Conservation (phyloP, 768 basidiomycete species). For the Leccinum sublutescens region DNA sequence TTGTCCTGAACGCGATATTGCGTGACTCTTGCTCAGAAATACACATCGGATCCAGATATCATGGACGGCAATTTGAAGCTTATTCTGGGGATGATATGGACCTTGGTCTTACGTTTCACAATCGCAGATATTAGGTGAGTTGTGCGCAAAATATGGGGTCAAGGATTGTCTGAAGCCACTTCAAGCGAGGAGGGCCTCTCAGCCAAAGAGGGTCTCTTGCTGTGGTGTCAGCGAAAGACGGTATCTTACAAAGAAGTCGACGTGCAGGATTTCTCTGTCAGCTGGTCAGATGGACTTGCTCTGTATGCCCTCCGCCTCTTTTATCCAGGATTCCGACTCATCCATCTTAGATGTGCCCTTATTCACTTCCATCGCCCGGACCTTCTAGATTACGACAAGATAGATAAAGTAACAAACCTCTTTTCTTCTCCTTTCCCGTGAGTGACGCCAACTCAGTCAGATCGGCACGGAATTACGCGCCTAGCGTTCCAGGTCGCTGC, state of each 20-base stretch:
- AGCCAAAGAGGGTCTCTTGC: conserved; percentile 92
- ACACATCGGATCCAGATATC: conserved; percentile 61
- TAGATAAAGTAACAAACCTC: conserved; percentile 66
- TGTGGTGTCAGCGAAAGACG: conserved; percentile 99
- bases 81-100: conserved; percentile 99
- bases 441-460: conserved; percentile 44
- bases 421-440: not conserved
- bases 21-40: conserved; percentile 3
- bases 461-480: conserved; percentile 79
- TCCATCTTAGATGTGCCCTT: conserved; percentile 77
- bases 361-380: conserved; percentile 98
- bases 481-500: conserved; percentile 89
- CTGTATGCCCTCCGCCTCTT: conserved; percentile 53
- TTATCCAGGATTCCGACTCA: conserved; percentile 8
- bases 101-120: conserved; percentile 92
- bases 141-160: not conserved
- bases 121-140: conserved; percentile 96
- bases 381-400: conserved; percentile 80
- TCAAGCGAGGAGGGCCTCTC: conserved; percentile 95
- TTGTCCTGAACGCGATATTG: not conserved
- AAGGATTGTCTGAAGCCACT: conserved; percentile 9
- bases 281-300: conserved; percentile 95
- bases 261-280: conserved; percentile 89
- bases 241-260: conserved; percentile 87
- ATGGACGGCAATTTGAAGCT: conserved; percentile 99